phyloP scores from a whole-genome alignment of 1,139 yeast species.

The Martiniozyma asiatica region DNA sequence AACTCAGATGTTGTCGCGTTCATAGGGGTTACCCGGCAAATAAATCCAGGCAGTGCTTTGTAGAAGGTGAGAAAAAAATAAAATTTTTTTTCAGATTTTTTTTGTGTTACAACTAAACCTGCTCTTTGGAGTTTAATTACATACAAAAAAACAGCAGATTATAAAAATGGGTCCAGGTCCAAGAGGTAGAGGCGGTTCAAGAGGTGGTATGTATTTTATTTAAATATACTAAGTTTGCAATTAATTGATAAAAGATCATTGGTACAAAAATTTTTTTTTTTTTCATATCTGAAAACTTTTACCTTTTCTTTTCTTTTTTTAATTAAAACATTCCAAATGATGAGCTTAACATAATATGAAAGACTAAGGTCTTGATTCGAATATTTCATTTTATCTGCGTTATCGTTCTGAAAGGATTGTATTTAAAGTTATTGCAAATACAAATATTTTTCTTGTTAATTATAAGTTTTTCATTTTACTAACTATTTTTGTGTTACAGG shows the following conservation, averaged over 20 bases:
- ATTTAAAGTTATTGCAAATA: neutral
- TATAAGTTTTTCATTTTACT: conserved; percentile 1
- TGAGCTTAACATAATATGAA: neutral
- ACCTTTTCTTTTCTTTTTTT: no score
- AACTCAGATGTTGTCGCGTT: no score
- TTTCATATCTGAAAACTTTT: neutral
- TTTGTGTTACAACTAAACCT: no score
- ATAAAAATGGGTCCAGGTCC: conserved; percentile 21
- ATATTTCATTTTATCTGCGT: conserved; percentile 6
- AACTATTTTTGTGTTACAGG: conserved; percentile 4
- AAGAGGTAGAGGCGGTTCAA: conserved; percentile 23
- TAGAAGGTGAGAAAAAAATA: conserved; percentile 2
- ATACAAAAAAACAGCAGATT: conserved; percentile 7
- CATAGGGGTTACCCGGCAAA: no score
- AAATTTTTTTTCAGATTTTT: neutral
- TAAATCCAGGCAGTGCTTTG: no score
- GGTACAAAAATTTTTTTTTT: neutral
- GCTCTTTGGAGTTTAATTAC: conserved; percentile 1
- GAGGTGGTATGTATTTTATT: conserved; percentile 15
- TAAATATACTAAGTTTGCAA: neutral
- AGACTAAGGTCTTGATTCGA: neutral
- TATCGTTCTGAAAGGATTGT: conserved; percentile 5
- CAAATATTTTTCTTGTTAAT: neutral
- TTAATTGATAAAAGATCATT: neutral
- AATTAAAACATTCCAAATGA: conserved; percentile 1